Evolutionary conservation across 2,329 filamentous ascomycete genomes (phyloP).

Genomic region (Corynespora cassiicola): DNA sequence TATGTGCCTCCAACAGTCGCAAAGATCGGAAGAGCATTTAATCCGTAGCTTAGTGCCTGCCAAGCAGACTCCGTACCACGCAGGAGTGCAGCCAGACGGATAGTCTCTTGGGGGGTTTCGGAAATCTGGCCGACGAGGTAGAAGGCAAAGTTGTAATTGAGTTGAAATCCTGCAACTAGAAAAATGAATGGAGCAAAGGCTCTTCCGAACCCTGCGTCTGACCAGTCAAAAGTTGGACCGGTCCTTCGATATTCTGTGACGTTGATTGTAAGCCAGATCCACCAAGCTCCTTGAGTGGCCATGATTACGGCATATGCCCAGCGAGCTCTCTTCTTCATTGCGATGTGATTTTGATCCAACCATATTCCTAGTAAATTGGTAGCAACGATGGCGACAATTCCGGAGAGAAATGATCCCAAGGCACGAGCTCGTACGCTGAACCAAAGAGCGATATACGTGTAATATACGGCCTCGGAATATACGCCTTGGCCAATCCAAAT

Average conservation of each 20-base stretch:
- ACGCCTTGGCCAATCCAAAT: too few relatives aligned
- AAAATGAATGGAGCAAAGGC: constrained; percentile 71
- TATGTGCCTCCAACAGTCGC: constrained; percentile 70
- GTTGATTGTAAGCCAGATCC: constrained; percentile 71
- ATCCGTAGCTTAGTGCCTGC: constrained; percentile 74
- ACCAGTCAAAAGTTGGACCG: constrained; percentile 69
- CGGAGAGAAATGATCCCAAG: constrained; percentile 71
- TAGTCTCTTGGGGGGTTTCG: constrained; percentile 64
- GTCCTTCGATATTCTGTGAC: constrained; percentile 64
- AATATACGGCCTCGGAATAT: too few relatives aligned
- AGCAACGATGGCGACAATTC: constrained; percentile 66
- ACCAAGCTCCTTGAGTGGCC: constrained; percentile 68
- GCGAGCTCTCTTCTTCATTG: constrained; percentile 61
- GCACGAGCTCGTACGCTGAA: constrained; percentile 69
- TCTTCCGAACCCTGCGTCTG: constrained; percentile 64
- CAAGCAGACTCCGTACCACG: constrained; percentile 73
- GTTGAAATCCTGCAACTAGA: constrained; percentile 69
- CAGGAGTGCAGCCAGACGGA: constrained; percentile 69
- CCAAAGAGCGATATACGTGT: too few relatives aligned
- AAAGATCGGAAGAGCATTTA: constrained; percentile 66
- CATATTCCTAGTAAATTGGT: constrained; percentile 70
- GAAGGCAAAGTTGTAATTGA: constrained; percentile 76
- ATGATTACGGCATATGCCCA: constrained; percentile 60
- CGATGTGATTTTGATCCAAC: constrained; percentile 63
- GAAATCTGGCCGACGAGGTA: constrained; percentile 72